Percentiles rank a stretch among this genome's conserved stretches.
Conservation (phyloP, 177 flowering plant species). For the Vitis hybrid region DNA sequence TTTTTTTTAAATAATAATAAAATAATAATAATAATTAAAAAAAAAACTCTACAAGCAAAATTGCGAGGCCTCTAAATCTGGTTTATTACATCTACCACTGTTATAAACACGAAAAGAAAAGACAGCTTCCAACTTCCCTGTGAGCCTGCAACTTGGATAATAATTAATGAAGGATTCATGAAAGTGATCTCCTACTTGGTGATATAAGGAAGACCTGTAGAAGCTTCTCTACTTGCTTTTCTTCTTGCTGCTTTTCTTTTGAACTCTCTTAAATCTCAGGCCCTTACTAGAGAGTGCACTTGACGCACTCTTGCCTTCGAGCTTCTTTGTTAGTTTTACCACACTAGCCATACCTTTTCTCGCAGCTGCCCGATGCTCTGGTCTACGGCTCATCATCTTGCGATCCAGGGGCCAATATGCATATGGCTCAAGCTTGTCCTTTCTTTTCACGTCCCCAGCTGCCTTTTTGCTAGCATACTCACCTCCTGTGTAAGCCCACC, state of each 20-base stretch:
- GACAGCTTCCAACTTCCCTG: too few species aligned
- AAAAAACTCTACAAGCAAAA: too few species aligned
- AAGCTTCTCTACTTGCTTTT: conserved; percentile 24
- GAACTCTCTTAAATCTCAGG: conserved; percentile 32
- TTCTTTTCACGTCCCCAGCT: conserved; percentile 84
- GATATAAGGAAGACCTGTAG: too few species aligned
- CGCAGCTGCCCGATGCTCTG: conserved; percentile 83
- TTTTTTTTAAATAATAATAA: too few species aligned
- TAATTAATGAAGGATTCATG: too few species aligned
- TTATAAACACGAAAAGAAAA: too few species aligned
- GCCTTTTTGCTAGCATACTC: conserved; percentile 94
- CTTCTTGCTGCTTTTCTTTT: conserved; percentile 34
- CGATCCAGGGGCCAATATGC: conserved; percentile 99
- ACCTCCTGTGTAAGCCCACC: conserved; percentile 83
- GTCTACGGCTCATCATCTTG: conserved; percentile 90
- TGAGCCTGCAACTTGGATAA: too few species aligned
- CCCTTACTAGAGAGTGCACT: conserved; percentile 51
- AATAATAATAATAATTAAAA: too few species aligned
- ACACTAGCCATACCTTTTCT: conserved; percentile 88
- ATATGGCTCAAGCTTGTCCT: conserved; percentile 94
- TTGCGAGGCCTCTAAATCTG: too few species aligned
- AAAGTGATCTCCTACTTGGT: too few species aligned
- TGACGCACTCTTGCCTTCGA: conserved; percentile 85
- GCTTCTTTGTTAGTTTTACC: conserved; percentile 72
- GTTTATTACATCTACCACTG: too few species aligned